Base-by-base conservation (phyloP, 192 early-diverging fungal genomes). In the Jimgerdemannia lactiflua region DNA sequence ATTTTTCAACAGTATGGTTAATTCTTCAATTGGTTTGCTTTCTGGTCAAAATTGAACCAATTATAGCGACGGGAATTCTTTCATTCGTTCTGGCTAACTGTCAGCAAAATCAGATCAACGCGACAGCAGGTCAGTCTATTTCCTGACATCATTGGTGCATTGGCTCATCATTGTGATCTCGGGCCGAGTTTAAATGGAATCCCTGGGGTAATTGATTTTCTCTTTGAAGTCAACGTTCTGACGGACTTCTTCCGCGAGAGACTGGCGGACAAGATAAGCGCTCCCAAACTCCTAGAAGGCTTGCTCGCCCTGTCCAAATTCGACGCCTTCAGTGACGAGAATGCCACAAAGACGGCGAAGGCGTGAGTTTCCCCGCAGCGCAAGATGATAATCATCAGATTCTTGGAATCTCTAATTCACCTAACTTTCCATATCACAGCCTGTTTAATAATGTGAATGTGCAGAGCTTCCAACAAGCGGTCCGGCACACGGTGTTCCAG, bases 381-480 rank as follows among this genome's bases (percentile, higher is more conserved):
- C 75, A 73, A 43, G 77, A 79, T 70, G 74, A 79, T 17, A 72
- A 69, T 39, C n/a, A 73, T 39, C 59, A 82, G 19, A 39, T 29
- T 29, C 29, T 29, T 29, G 29, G 29, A 29, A 29, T 29, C 29
- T 29, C 29, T 29, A 29, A 29, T 29, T 29, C 29, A 29, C 29
- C 29, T 29, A 29, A 29, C 29, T 29, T 29, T 29, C 29, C 29
- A 29, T 29, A 29, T 29, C 29, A 29, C 71, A 91, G 92, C 41
- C 83, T 99, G 40, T 94, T 98, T 75, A 87, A 89, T 7, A 89
- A 95, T 66, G 84, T 99, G 19, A 91, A 94, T 41, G 92, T 98
- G n/a, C 98, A 99, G 71, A 94, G 87, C 63, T 98, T 91, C 81
- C 95, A 92, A 69, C 95, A 99, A 74, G 89, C 86, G 0, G 90